Base-by-base conservation (phyloP, 257 asterid genomes). In the Buddleja alternifolia region DNA sequence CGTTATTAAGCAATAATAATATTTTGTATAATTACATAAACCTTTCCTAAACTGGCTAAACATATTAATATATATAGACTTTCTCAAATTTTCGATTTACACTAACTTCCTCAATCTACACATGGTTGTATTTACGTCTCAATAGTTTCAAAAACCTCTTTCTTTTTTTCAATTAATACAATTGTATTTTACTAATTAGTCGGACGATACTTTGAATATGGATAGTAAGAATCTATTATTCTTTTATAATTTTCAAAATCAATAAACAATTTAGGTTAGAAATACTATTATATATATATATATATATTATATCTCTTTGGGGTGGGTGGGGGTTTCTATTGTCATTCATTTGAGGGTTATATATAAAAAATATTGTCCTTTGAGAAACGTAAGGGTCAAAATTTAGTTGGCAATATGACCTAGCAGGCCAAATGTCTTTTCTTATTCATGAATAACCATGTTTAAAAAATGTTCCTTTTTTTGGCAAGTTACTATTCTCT, bases 351-450 rank as follows among this genome's bases (percentile, higher is more conserved):
- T 44, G 17, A 59, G 34, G 63, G 52, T 36, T 67, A 20, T 67
- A 55, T 37, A 19, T 10, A 41, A 40, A 70, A 25, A 8, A 16
- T 20, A 8, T 54, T 60, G 81, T 32, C 85, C 77, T 72, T 77
- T 79, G 80, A 64, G 78, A 71, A 54, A 32, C 57, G 51, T 40
- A 79, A 79, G 73, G 66, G 89, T 14, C 81, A 57, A 62, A 69
- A 48, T 29, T n/a, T 24, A 40, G 15, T 34, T 32, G 42, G 32
- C 37, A 62, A 25, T 52, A 60, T 64, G 52, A 60, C 76, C 73
- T 66, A 60, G 62, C 20, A 10, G 52, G 66, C 63, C 44, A 73
- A 21, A 16, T 76, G 87, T 24, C 78, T 64, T 75, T 79, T 79
- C 67, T 67, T 41, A 72, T 72, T 67, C 75, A 70, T 74, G 83